Evolutionary conservation across 1,139 yeast genomes (phyloP), one percentile per base, ranked within the genome.

Genomic region (Suhomyces choctaworum): DNA sequence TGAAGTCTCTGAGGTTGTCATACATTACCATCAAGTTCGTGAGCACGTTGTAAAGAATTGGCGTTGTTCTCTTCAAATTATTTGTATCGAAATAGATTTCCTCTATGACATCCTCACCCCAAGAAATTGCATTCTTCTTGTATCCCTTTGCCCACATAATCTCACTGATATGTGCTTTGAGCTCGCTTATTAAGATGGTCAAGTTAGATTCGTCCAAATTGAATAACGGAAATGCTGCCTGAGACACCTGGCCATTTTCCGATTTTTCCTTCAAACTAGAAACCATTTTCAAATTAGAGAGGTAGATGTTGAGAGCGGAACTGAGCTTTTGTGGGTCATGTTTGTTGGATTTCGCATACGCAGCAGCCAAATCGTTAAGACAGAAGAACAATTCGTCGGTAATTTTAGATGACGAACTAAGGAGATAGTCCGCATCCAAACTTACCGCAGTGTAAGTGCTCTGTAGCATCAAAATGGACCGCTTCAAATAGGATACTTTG

Each of bases 91-190:
- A 55, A 44, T 60, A 70, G 16, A 66, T 52, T 16, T 60, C 64
- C 29, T 66, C 70, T 5, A 70, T 53, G 3, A 69, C 73, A 34
- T 78, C 80, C 52, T 80, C 82, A 7, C 78, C 76, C 82, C 87
- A 80, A 12, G 78, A 67, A 23, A 81, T 64, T 1, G 89, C 84
- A 40, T 76, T 76, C 25, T 64, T 52, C 30, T 67, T 60, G 33
- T 65, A 60, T 1, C 80, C 80, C 40, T 73, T 66, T 5, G 72
- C 73, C 85, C 88, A 83, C 45, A 82, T 56, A 5, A 83, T 60
- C 55, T 83, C 90, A 39, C 84, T 70, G 13, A 83, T 62, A 52
- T 82, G 82, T 11, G 80, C 72, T 56, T 77, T 75, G 32, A 76
- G 51, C 31, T 66, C 71, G 29, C 65, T 64, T 14, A 56, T 54